Percentiles rank a stretch among this genome's conserved stretches.
Conservation (phyloP, 1,284 basidiomycete genomes). For the Puccinia horiana region DNA sequence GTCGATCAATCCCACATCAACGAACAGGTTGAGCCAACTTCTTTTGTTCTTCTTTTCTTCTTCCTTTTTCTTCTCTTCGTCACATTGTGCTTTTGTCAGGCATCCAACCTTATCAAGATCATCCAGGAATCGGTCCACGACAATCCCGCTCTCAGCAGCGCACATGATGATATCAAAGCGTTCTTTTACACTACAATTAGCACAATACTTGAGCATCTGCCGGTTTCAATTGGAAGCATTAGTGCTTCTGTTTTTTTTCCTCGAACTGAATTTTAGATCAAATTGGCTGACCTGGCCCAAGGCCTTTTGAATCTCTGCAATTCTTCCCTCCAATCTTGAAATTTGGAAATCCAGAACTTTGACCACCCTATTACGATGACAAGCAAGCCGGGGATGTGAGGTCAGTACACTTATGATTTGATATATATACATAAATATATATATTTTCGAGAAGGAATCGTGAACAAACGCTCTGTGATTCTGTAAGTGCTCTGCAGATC, state of each 20-base stretch:
- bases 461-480: conserved; percentile 13
- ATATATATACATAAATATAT: no score
- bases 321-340: conserved; percentile 6
- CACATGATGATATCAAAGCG: conserved; percentile 16
- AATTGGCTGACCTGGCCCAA: neutral
- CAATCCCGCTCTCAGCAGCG: conserved; percentile 3
- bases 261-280: no score
- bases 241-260: neutral
- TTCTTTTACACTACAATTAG: conserved; percentile 22
- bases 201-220: neutral
- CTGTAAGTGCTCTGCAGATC: neutral
- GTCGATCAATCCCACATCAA: neutral
- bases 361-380: neutral
- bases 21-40: neutral
- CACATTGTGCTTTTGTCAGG: conserved; percentile 17
- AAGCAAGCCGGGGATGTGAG: neutral
- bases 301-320: conserved; percentile 1
- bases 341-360: conserved; percentile 14
- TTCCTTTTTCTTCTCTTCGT: conserved; percentile 7
- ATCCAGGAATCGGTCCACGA: conserved; percentile 16
- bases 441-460: neutral
- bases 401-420: neutral
- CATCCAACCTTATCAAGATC: conserved; percentile 23
- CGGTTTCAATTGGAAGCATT: neutral
- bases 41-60: neutral